phyloP scores from a whole-genome alignment of 176 grass and related monocot species.

The Olyra latifolia region DNA sequence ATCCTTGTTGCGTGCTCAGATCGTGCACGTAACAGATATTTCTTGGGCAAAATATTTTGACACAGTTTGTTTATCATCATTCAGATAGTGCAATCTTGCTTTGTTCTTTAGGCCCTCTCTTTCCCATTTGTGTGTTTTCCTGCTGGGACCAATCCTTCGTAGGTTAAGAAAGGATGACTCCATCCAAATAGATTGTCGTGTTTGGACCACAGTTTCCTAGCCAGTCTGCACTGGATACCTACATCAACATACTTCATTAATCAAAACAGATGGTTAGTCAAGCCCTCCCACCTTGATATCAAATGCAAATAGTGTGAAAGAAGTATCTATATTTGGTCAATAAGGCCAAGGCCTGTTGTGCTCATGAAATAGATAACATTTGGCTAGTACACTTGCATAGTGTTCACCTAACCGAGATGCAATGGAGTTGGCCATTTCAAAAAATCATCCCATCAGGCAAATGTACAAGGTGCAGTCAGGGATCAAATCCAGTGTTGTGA shows the following conservation, averaged over 20 bases:
- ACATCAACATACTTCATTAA: background rate
- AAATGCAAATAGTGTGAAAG: conserved; percentile 17
- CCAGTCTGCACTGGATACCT: background rate
- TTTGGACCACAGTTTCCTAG: background rate
- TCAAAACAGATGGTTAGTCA: background rate
- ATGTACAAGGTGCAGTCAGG: background rate
- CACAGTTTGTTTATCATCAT: background rate
- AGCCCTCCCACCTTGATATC: background rate
- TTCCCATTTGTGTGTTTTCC: background rate
- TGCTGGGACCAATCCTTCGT: background rate
- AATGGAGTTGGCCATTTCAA: background rate
- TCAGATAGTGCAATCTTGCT: background rate
- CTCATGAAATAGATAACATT: background rate
- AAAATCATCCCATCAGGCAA: background rate
- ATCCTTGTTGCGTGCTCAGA: too few relatives aligned
- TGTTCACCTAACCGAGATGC: background rate
- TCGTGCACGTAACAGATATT: conserved; percentile 4
- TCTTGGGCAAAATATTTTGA: background rate
- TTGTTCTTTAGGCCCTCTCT: background rate
- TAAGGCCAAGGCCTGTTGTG: background rate
- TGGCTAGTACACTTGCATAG: background rate
- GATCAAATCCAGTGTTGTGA: background rate
- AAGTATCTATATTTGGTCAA: background rate
- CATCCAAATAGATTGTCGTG: background rate
- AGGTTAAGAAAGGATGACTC: background rate